Base-by-base conservation (phyloP, 2,329 filamentous ascomycete species). In the Xylariomycetidae sp. region DNA sequence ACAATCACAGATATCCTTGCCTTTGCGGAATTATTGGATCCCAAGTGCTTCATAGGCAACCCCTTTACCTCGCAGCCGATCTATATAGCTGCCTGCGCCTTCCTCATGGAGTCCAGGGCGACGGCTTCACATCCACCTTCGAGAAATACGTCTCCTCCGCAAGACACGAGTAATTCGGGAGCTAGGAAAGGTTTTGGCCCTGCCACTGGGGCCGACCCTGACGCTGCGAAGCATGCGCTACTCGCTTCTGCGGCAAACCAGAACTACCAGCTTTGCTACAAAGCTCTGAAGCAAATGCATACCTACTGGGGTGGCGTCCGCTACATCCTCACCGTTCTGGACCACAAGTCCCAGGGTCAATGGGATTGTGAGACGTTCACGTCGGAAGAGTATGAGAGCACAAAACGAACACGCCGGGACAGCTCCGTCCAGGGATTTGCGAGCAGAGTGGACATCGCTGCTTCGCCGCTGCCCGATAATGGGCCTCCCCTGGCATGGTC, bases 11-110 rank as follows among this genome's bases (percentile, higher is more conserved):
- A 94, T 48, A 94, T 94, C 12, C 61, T 93, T 7, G 82, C 84
- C 1, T 93, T 93, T 56, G 85, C 86, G 1, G 85, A 93, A 52
- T 64, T 93, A 8, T 85, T 92, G 32, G 85, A 93, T 54, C 79
- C 84, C 0, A 88, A 85, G 55, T 89, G 86, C 47, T 86, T 89
- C 35, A 81, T 89, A 20, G 85, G 86, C 1, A 94, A 92, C 39
- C 87, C 87, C 0, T 94, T 94, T 45, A 92, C 85, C 0, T 87
- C 83, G 29, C 87, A 94, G 57, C 87, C 87, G 0, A 93, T 93
- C 51, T 94, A 93, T 48, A 90, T 94, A 39, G 87, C 87, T 1
- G 87, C 86, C 1, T 93, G 86, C 52, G 87, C 87, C 0, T 94
- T 94, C 47, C 64, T 94, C 12, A 86, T 87, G 63, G 87, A 94